Conservation (phyloP, 768 basidiomycete genomes). For the Amanita subjunquillea region DNA sequence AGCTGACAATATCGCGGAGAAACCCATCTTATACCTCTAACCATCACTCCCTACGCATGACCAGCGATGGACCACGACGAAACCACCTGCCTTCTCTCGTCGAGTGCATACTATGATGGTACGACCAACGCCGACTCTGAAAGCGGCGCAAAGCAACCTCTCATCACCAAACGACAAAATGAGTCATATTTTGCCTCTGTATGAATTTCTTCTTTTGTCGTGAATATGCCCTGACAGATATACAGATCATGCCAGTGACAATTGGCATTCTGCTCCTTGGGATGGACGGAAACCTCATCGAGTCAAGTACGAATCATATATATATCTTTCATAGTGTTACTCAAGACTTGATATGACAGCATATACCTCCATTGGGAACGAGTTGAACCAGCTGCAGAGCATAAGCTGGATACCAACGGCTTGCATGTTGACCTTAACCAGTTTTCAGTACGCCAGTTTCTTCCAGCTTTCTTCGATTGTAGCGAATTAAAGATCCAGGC, state of each 20-base stretch:
- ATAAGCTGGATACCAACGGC: constrained; percentile 61
- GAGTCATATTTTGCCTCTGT: constrained; percentile 1
- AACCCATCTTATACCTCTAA: too few species aligned
- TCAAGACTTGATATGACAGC: constrained; percentile 17
- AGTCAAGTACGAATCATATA: constrained; percentile 26
- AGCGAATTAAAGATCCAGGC: constrained; percentile 22
- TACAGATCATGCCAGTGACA: constrained; percentile 35
- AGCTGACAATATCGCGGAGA: too few species aligned
- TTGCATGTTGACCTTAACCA: constrained; percentile 50
- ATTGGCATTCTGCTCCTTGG: constrained; percentile 37
- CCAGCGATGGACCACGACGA: not conserved
- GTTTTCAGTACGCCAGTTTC: constrained; percentile 38
- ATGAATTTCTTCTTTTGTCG: not conserved
- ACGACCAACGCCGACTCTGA: not conserved
- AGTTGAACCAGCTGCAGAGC: constrained; percentile 50
- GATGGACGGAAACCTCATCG: constrained; percentile 40
- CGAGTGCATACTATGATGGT: not conserved
- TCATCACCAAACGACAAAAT: not conserved
- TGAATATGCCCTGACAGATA: not conserved
- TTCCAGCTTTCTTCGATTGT: too few species aligned
- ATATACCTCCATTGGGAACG: constrained; percentile 46
- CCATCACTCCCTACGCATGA: not conserved
- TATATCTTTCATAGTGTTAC: not conserved
- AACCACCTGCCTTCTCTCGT: not conserved
- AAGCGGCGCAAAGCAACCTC: not conserved